Base-by-base conservation (phyloP, 371 early-diverging fungal species). In the Paraphysoderma sedebokerense region DNA sequence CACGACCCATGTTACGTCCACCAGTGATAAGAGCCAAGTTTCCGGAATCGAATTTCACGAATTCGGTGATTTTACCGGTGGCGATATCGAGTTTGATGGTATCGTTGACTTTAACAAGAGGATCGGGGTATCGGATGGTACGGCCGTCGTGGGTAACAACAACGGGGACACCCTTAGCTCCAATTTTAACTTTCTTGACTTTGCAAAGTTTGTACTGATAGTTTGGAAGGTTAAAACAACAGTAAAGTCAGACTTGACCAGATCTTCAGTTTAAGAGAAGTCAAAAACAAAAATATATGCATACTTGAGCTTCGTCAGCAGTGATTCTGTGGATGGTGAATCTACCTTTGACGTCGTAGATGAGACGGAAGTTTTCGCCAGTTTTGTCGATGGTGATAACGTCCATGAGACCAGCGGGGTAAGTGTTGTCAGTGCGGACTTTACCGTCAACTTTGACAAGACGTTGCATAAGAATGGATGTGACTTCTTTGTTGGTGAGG, bases 351-450 rank as follows among this genome's bases (percentile, higher is more conserved):
- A 82, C 76, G 75, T 96, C 98, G 77, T 92, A 98, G 70, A 98
- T 77, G 50, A 99, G 80, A 68, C 99, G 89, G 88, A 93, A 98
- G 85, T 96, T 83, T 79, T 98, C 95, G 63, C 91, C 88, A 52
- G 98, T 98, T 81, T 92, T 95, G 62, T 96, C 93, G 55, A 99
- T 90, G 63, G 91, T 63, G 76, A 99, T 85, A 58, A 95, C 98
- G 77, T 99, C 87, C 91, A 98, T 92, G 82, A 97, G 90, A 51
- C 99, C 99, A 64, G 98, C 85, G 53, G 98, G 98, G 84, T 79
- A 98, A 68, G 95, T 98, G 55, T 77, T 60, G 75, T 98, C 98
- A 50, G 93, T 96, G 67, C 98, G 86, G 62, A 95, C 93, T 82
- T 92, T 95, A 55, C 90, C 89, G 72, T 99, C 98, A 49, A 99